A percentile compares a stretch with the other conserved stretches of the same genome.
phyloP scores from a whole-genome alignment of 2,329 filamentous ascomycete genomes.

The Xylaria sp. region DNA sequence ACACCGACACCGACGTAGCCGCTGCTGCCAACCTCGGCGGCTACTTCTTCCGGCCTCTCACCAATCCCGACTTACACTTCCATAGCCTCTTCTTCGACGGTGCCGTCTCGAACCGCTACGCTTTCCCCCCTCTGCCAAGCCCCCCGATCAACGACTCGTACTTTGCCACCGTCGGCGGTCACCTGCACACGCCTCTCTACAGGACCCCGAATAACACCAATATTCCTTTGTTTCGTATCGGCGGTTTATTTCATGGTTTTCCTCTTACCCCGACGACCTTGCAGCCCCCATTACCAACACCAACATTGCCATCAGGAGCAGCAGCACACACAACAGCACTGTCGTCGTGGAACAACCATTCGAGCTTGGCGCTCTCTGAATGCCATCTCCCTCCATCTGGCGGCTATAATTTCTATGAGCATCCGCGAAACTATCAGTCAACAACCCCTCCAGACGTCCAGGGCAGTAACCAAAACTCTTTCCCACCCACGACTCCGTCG shows the following conservation, averaged over 20 bases:
- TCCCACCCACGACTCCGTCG: not conserved
- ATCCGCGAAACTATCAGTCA: constrained; percentile 31
- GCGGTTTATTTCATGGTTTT: not conserved
- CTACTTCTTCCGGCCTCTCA: not conserved
- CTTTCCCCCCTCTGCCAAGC: constrained; percentile 18
- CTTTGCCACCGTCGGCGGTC: constrained; percentile 17
- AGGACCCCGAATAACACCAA: constrained; percentile 1
- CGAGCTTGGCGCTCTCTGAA: not conserved
- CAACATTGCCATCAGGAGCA: not conserved
- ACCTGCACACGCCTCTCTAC: constrained; percentile 5
- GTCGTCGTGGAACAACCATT: not conserved
- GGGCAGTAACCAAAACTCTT: constrained; percentile 9
- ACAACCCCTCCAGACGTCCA: constrained; percentile 17
- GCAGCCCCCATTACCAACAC: not conserved
- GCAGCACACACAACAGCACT: not conserved
- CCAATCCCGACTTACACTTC: not conserved
- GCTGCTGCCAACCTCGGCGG: not conserved
- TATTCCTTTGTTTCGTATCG: constrained; percentile 12
- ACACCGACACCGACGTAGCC: not conserved
- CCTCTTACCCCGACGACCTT: constrained; percentile 2
- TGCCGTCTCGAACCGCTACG: constrained; percentile 4
- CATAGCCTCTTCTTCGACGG: not conserved
- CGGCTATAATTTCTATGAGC: constrained; percentile 17
- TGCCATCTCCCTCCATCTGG: constrained; percentile 3
- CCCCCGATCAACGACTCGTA: constrained; percentile 17